Evolutionary conservation across 2,329 filamentous ascomycete genomes (phyloP).

Genomic region (Pseudocercospora crystallina): DNA sequence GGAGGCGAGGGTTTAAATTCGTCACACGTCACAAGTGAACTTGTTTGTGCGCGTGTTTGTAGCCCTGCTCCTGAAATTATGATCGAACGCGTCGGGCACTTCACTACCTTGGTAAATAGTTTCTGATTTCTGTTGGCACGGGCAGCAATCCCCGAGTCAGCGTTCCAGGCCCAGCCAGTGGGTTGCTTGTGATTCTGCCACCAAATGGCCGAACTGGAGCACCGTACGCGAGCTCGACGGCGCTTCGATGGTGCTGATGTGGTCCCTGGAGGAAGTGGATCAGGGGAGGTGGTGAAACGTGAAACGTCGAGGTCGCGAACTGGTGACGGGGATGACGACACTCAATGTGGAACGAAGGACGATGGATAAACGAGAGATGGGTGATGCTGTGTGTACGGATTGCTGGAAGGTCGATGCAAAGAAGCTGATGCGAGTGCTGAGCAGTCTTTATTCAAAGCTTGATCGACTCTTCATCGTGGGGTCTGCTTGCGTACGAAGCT

Average conservation of each 20-base stretch:
- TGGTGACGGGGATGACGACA: not conserved
- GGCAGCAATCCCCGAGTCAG: no score
- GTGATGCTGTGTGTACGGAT: no score
- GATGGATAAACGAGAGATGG: no score
- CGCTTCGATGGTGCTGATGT: not conserved
- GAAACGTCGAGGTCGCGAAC: not conserved
- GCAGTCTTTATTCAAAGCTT: not conserved
- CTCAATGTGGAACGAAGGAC: no score
- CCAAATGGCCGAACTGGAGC: not conserved
- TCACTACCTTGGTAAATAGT: not conserved
- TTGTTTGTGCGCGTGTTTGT: no score
- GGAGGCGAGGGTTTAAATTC: no score
- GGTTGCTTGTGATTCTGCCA: not conserved
- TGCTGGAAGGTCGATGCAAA: no score
- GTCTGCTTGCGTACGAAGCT: conserved; percentile 1
- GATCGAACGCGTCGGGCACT: not conserved
- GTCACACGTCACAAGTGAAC: no score
- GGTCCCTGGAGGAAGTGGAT: not conserved
- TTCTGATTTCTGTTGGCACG: not conserved
- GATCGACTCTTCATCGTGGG: not conserved
- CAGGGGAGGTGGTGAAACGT: not conserved
- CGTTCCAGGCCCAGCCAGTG: conserved; percentile 3
- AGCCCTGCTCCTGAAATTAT: not conserved
- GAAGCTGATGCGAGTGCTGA: no score
- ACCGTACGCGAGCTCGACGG: not conserved